Evolutionary conservation across 108 stramenopile species (phyloP).

Genomic region (Craspedostauros australis): DNA sequence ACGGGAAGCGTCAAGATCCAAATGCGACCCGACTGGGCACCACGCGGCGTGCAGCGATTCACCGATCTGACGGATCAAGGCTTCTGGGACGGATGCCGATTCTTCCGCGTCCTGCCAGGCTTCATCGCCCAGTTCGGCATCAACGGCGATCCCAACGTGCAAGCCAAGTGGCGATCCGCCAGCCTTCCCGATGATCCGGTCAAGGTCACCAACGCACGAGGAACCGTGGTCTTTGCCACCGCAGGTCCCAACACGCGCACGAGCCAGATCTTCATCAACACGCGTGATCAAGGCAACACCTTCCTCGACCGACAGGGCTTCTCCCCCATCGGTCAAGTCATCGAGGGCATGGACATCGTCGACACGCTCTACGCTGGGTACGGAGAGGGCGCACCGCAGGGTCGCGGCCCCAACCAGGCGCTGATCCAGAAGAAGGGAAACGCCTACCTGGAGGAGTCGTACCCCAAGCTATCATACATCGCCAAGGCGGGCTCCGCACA

Average conservation of each 20-base stretch:
- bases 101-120: slow-evolving; percentile 87
- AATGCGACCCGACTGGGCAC: slow-evolving; percentile 74
- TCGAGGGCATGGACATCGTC: slow-evolving; percentile 88
- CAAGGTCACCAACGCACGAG: slow-evolving; percentile 66
- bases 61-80: slow-evolving; percentile 42
- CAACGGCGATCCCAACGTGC: slow-evolving; percentile 65
- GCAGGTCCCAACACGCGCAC: slow-evolving; percentile 87
- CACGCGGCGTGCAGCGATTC: slow-evolving; percentile 67
- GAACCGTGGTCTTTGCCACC: slow-evolving; percentile 88
- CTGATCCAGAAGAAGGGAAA: slow-evolving; percentile 77
- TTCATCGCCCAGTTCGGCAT: slow-evolving; percentile 94
- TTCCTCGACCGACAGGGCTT: slow-evolving; percentile 93
- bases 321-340: slow-evolving; percentile 83
- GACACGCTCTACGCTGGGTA: slow-evolving; percentile 83
- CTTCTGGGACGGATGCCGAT: slow-evolving; percentile 69
- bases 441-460: slow-evolving; percentile 53
- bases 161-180: slow-evolving; percentile 56
- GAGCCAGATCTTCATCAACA: slow-evolving; percentile 89
- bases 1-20: slow-evolving; percentile 63
- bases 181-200: slow-evolving; percentile 82
- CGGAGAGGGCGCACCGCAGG: slow-evolving; percentile 82
- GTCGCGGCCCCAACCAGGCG: slow-evolving; percentile 76
- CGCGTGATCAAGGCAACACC: slow-evolving; percentile 43
- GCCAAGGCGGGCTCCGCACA: slow-evolving; percentile 37
- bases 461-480: slow-evolving; percentile 78